Base-by-base conservation (phyloP, 306 rosid species). In the Trifolium fragiferum region DNA sequence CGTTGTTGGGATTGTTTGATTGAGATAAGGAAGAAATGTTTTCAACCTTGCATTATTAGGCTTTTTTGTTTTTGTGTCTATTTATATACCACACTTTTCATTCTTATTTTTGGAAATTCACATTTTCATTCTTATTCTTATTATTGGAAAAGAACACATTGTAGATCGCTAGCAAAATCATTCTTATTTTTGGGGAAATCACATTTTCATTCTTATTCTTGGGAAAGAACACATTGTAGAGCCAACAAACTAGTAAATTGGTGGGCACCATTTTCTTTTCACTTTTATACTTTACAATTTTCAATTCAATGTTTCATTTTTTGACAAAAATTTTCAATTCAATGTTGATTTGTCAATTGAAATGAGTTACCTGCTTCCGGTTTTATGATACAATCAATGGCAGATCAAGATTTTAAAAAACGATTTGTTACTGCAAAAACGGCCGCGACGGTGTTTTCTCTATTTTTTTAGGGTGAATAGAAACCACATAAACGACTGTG, bases 241-340 rank as follows among this genome's bases (percentile, higher is more conserved):
- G 46, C 14, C 68, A n/a, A 2, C n/a, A n/a, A 61, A 61, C 30
- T 37, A 37, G 47, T 63, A 63, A 37, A 63, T 63, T n/a, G 30
- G 50, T 38, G 11, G 1, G 69, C 50, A 18, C 69, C 69, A 4
- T 10, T 5, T 18, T 16, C 1, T 37, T 4, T 19, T 21, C 15
- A 11, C 4, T 21, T 23, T 55, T 53, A 9, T 53, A 4, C 0
- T 3, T 20, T 54, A 19, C 30, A 18, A 21, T 35, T 62, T 62
- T 16, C 47, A 62, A 60, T 54, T 54, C 27, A 4, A 19, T 54
- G 25, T 49, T 49, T n/a, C n/a, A n/a, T n/a, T n/a, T n/a, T n/a
- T n/a, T n/a, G n/a, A n/a, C n/a, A n/a, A n/a, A n/a, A 18, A 21
- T 35, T 62, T 62, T 16, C 47, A 62, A 60, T 54, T 54, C 27